Conservation (phyloP, 257 asterid genomes). For the Nicotiana attenuata region DNA sequence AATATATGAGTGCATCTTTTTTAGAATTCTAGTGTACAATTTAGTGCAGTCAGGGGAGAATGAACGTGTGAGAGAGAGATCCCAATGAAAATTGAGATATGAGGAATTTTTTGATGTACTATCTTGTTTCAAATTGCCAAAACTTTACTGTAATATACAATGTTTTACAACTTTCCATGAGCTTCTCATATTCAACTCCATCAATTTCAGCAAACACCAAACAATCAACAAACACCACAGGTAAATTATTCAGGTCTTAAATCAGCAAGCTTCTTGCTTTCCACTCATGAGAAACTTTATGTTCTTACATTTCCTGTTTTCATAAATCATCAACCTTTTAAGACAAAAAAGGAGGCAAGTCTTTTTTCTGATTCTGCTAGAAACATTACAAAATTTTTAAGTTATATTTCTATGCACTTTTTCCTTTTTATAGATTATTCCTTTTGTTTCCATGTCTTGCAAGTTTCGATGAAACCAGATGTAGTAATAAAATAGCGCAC, state of each 20-base stretch:
- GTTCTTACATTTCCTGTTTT: background rate
- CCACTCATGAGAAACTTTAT: background rate
- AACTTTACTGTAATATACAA: too few species aligned
- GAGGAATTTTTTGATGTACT: too few species aligned
- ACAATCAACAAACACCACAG: constrained; percentile 1
- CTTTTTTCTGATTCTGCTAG: background rate
- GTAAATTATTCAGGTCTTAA: background rate
- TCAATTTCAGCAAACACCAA: background rate
- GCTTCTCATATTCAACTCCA: background rate
- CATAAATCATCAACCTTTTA: background rate
- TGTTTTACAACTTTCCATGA: background rate
- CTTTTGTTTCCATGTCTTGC: constrained; percentile 19
- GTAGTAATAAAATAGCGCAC: too few species aligned
- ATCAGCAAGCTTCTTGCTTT: constrained; percentile 1
- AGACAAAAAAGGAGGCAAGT: background rate
- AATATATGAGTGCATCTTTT: too few species aligned
- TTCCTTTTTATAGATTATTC: constrained; percentile 46
- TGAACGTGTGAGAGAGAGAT: too few species aligned
- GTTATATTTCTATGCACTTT: background rate
- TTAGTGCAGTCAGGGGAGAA: too few species aligned
- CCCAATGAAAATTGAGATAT: too few species aligned
- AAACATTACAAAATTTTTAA: constrained; percentile 2
- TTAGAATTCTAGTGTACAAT: too few species aligned
- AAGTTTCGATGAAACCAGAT: too few species aligned
- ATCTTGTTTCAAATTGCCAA: too few species aligned